These are phyloP conservation scores for Periconia macrospinosa DNA, from an alignment of 2,329 filamentous ascomycete genomes.

Conservation along the genomic window DNA sequence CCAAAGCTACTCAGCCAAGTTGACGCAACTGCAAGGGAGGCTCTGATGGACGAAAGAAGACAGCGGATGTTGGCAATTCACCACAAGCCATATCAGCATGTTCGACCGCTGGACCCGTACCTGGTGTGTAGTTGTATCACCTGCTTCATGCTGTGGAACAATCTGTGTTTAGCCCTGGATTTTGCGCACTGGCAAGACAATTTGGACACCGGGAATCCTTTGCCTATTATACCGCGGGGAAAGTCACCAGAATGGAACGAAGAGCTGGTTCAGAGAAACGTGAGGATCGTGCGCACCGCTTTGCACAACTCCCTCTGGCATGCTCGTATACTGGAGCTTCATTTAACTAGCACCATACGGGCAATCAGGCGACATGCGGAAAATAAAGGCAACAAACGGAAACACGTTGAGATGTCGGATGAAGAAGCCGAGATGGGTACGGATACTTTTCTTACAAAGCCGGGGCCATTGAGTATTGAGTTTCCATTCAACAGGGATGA, in stretches of 20 bases:
- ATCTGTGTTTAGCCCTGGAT: constrained; percentile 57
- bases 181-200: constrained; percentile 59
- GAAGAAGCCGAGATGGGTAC: constrained; percentile 51
- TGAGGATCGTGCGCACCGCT: constrained; percentile 49
- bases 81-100: constrained; percentile 56
- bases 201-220: constrained; percentile 55
- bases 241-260: constrained; percentile 54
- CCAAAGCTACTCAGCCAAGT: constrained; percentile 51
- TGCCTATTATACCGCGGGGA: constrained; percentile 56
- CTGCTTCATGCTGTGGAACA: constrained; percentile 61
- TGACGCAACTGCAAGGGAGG: constrained; percentile 37
- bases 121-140: constrained; percentile 61
- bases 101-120: constrained; percentile 49
- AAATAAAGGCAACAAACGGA: constrained; percentile 53
- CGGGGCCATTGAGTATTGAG: constrained; percentile 55
- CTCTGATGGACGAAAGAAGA: constrained; percentile 47
- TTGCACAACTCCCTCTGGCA: constrained; percentile 54
- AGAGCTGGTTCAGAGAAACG: constrained; percentile 48
- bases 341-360: constrained; percentile 51
- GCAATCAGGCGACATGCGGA: constrained; percentile 52
- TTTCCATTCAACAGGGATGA: constrained; percentile 60
- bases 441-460: constrained; percentile 55
- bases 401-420: constrained; percentile 50
- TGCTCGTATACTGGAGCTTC: constrained; percentile 52
- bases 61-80: constrained; percentile 51